These are phyloP conservation scores for Pseudogymnoascus sp. DNA, from an alignment of 2,329 filamentous ascomycete species.

Conservation along the genomic window DNA sequence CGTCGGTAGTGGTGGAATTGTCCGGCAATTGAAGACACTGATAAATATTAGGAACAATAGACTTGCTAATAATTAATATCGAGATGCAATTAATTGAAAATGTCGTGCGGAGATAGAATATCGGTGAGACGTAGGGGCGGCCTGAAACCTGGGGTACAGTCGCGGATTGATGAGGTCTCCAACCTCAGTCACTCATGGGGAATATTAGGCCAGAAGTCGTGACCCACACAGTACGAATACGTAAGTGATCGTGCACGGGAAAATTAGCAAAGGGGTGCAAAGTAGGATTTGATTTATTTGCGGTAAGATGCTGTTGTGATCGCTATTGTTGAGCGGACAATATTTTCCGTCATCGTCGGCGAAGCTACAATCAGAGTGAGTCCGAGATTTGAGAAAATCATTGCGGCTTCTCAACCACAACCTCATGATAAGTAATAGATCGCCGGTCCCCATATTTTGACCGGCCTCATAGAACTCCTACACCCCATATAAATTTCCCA, in stretches of 20 bases:
- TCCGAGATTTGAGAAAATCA: background rate
- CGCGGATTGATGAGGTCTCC: background rate
- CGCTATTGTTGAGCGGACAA: background rate
- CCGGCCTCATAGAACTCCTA: background rate
- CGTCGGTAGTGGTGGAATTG: background rate
- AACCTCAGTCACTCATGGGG: background rate
- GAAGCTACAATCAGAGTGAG: background rate
- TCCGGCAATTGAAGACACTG: background rate
- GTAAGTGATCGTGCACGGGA: background rate
- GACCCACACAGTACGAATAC: background rate
- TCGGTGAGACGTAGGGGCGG: background rate
- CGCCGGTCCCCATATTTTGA: background rate
- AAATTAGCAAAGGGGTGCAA: background rate
- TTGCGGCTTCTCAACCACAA: background rate
- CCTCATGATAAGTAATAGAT: background rate
- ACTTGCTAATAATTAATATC: background rate
- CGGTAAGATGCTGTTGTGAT: background rate
- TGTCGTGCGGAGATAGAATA: background rate
- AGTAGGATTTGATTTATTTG: background rate
- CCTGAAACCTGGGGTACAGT: background rate
- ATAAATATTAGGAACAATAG: background rate
- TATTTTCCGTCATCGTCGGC: background rate
- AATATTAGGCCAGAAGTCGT: background rate
- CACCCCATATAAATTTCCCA: background rate
- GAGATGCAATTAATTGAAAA: background rate